Evolutionary conservation across 1,284 basidiomycete species (phyloP).

Genomic region (Wallemia mellicola): DNA sequence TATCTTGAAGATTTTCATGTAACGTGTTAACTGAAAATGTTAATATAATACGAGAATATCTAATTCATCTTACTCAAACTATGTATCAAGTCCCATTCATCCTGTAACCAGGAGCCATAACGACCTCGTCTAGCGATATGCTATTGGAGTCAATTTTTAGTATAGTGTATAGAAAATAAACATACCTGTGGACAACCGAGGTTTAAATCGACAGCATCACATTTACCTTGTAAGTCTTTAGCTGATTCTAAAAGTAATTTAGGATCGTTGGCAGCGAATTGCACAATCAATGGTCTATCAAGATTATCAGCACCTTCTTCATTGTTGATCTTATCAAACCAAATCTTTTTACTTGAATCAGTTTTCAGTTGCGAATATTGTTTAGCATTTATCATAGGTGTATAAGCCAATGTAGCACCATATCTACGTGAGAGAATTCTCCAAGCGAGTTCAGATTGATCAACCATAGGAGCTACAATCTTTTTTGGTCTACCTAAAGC

Average conservation of each 20-base stretch:
- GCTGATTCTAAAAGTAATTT: conserved; percentile 46
- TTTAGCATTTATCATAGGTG: conserved; percentile 93
- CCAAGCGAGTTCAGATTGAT: conserved; percentile 55
- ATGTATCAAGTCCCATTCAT: conserved; percentile 70
- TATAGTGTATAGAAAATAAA: not conserved
- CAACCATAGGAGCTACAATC: conserved; percentile 90
- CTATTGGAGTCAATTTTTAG: conserved; percentile 48
- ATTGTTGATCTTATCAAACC: conserved; percentile 34
- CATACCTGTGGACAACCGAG: conserved; percentile 15
- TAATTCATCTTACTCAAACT: conserved; percentile 30
- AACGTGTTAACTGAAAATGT: conserved; percentile 39
- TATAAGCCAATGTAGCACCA: conserved; percentile 57
- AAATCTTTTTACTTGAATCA: conserved; percentile 25
- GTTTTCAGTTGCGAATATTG: conserved; percentile 29
- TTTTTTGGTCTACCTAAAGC: conserved; percentile 53
- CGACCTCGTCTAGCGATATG: conserved; percentile 65
- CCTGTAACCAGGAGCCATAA: conserved; percentile 75
- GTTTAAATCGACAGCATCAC: conserved; percentile 83
- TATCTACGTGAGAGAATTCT: conserved; percentile 60
- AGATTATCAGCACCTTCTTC: conserved; percentile 17
- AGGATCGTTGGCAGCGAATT: conserved; percentile 75
- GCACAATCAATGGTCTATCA: conserved; percentile 64
- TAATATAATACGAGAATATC: not conserved
- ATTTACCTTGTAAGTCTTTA: conserved; percentile 34
- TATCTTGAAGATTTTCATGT: conserved; percentile 37